Evolutionary conservation across 352 stramenopile species (phyloP), one percentile per base, ranked within the genome.

Genomic region (Thraustochytrium striatum): DNA sequence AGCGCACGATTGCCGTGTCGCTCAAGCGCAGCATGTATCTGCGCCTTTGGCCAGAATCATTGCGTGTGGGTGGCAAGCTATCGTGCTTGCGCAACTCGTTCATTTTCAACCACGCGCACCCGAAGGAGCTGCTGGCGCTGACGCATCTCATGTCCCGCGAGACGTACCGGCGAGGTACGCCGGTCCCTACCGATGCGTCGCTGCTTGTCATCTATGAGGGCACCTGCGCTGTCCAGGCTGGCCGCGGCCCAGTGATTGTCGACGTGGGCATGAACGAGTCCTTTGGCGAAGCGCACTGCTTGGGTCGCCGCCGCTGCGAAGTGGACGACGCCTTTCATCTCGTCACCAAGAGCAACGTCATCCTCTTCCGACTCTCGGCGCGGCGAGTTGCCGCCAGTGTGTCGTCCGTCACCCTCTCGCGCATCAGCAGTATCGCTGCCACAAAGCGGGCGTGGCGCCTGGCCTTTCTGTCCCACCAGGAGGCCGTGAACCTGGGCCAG

Each of bases 221-320:
- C 8, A 50, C 52, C 5, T 79, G 69, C 32, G 57, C 52, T 19
- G 47, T 79, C 0, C 52, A 38, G 1, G 43, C 65, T 21, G 30
- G 52, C 9, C 41, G 28, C 33, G 5, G 36, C n/a, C 5, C 65
- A 11, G 52, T 19, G 16, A 69, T 58, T 16, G 69, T 79, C 25
- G 69, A 69, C 21, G n/a, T 79, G 0, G 69, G 69, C 16, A 2
- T 19, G 5, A 50, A 50, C 55, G 69, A 79, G 30, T 30, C 35
- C 9, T 79, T 72, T 53, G 69, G 69, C 57, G 69, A 79, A 28
- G 39, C 35, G 9, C 43, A 73, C 35, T 50, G 57, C 30, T 79
- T 47, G 7, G 21, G 50, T 2, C 35, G 53, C 25, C 33, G 57
- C 72, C 5, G 21, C 33, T 5, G 13, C 16, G 8, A 79, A 70